A percentile compares a stretch with the other conserved stretches of the same genome.
Conservation (phyloP, 2,329 filamentous ascomycete genomes). For the Claviceps sp. region DNA sequence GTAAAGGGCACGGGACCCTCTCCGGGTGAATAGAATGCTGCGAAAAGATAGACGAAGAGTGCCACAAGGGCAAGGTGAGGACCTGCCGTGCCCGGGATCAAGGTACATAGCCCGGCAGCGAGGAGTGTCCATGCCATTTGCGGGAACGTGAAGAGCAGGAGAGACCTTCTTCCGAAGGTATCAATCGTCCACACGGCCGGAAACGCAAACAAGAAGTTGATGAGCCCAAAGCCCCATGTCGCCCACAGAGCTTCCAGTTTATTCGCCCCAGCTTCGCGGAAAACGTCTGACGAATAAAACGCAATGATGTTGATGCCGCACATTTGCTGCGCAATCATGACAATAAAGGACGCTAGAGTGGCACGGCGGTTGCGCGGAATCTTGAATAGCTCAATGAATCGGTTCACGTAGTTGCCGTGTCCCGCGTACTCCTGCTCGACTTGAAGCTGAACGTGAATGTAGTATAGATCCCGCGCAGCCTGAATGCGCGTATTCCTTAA, state of each 20-base stretch:
- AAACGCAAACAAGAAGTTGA: slow-evolving; percentile 45
- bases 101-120: slow-evolving; percentile 33
- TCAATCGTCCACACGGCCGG: slow-evolving; percentile 48
- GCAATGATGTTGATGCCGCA: slow-evolving; percentile 61
- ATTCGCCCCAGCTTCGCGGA: slow-evolving; percentile 41
- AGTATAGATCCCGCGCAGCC: slow-evolving; percentile 48
- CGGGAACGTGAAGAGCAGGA: slow-evolving; percentile 30
- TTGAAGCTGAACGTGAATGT: slow-evolving; percentile 49
- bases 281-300: slow-evolving; percentile 58
- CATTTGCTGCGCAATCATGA: slow-evolving; percentile 71
- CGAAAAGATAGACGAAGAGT: slow-evolving; percentile 43
- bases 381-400: slow-evolving; percentile 54
- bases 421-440: slow-evolving; percentile 40
- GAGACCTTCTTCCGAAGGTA: slow-evolving; percentile 38
- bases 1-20: slow-evolving; percentile 57
- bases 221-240: slow-evolving; percentile 43
- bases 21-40: slow-evolving; percentile 34
- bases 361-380: slow-evolving; percentile 58
- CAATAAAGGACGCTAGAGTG: slow-evolving; percentile 60
- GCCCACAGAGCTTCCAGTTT: slow-evolving; percentile 44
- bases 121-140: slow-evolving; percentile 29
- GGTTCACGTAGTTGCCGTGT: slow-evolving; percentile 42
- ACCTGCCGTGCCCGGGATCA: slow-evolving; percentile 27
- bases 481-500: slow-evolving; percentile 43
- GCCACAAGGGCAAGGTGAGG: slow-evolving; percentile 32